A percentile compares a stretch with the other conserved stretches of the same genome.
phyloP scores from a whole-genome alignment of 1,139 yeast genomes.

The Yamadazyma atmosphaerica region DNA sequence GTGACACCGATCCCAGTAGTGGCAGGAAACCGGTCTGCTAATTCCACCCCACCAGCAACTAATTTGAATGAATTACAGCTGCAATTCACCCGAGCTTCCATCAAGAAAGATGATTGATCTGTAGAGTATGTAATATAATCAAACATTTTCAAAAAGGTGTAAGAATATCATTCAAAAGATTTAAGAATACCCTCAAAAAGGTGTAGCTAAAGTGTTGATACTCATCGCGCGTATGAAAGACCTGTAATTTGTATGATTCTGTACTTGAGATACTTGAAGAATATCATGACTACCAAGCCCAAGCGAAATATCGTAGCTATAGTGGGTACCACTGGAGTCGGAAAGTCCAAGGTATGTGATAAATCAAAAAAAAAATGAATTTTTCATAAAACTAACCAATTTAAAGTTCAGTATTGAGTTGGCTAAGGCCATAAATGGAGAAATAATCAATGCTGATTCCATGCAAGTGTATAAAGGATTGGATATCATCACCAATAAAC shows the following conservation, averaged over 20 bases:
- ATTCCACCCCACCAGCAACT: slow-evolving; percentile 9
- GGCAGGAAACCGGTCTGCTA: slow-evolving; percentile 13
- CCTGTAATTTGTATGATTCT: slow-evolving; percentile 8
- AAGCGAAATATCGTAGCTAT: slow-evolving; percentile 57
- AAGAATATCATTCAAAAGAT: too few relatives aligned
- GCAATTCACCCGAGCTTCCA: slow-evolving; percentile 13
- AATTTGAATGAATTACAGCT: slow-evolving; percentile 14
- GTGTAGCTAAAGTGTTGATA: neutral
- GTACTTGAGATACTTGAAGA: slow-evolving; percentile 23
- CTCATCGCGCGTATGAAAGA: neutral
- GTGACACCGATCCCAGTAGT: slow-evolving; percentile 18
- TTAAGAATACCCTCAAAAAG: too few relatives aligned
- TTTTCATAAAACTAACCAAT: slow-evolving; percentile 5
- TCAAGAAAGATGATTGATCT: neutral
- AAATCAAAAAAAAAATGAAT: neutral
- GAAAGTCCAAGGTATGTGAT: slow-evolving; percentile 75
- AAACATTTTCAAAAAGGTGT: too few relatives aligned
- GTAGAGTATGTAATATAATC: too few relatives aligned
- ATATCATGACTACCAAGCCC: slow-evolving; percentile 26
- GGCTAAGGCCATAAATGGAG: slow-evolving; percentile 79
- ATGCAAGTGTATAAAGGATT: slow-evolving; percentile 86
- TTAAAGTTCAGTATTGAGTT: slow-evolving; percentile 66
- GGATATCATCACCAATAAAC: slow-evolving; percentile 86
- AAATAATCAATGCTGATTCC: slow-evolving; percentile 92
- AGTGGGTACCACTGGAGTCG: slow-evolving; percentile 99